These are phyloP conservation scores for Starmerella ratchasimensis DNA, from an alignment of 805 yeast species.

Conservation along the genomic window DNA sequence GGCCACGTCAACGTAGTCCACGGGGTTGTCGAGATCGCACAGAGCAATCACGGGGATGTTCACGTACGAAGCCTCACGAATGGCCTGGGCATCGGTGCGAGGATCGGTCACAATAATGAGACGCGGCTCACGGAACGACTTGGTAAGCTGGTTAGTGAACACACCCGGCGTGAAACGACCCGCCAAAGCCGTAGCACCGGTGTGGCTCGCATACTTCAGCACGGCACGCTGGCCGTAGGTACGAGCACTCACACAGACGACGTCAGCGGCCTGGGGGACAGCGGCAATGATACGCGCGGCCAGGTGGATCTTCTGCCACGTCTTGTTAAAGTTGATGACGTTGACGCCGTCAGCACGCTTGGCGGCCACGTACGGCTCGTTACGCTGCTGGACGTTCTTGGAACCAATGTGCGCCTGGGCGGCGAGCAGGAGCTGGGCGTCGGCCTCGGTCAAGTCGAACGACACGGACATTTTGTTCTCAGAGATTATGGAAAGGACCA, in stretches of 20 bases:
- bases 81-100: constrained; percentile 99
- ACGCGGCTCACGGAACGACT: constrained; percentile 99
- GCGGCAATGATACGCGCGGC: constrained; percentile 99
- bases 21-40: constrained; percentile 96
- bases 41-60: constrained; percentile 99
- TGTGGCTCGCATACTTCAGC: constrained; percentile 97
- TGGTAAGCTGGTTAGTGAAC: constrained; percentile 99
- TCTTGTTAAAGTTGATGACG: constrained; percentile 95
- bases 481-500: background rate
- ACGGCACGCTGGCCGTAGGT: constrained; percentile 99
- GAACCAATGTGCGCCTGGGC: constrained; percentile 99
- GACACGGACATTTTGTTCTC: constrained; percentile 11
- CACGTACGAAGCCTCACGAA: constrained; percentile 98
- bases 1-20: constrained; percentile 98
- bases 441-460: constrained; percentile 71
- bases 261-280: constrained; percentile 95
- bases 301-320: constrained; percentile 98
- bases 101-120: constrained; percentile 98
- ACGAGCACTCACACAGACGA: constrained; percentile 97
- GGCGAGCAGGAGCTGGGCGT: constrained; percentile 97
- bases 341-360: constrained; percentile 96
- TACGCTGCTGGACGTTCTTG: constrained; percentile 87
- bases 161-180: constrained; percentile 99
- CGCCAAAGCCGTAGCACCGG: constrained; percentile 99
- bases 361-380: constrained; percentile 21